Evolutionary conservation across 805 yeast species (phyloP).

Genomic region (Tetrapisispora arboricola): DNA sequence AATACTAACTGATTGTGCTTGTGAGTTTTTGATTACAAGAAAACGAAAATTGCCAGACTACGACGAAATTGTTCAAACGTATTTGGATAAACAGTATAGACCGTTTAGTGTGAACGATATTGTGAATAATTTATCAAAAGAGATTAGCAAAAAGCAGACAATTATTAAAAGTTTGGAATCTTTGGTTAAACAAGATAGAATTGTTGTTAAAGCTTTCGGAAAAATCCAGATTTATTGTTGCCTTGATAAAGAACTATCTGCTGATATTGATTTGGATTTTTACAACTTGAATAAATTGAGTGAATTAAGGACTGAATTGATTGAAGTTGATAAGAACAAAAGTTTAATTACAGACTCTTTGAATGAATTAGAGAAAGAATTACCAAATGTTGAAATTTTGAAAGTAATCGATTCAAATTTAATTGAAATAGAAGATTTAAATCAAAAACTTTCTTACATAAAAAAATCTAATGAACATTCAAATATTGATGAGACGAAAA

Average conservation of each 20-base stretch:
- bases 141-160: conserved; percentile 26
- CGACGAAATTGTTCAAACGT: conserved; percentile 28
- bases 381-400: conserved; percentile 11
- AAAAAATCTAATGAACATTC: neutral
- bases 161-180: conserved; percentile 29
- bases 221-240: conserved; percentile 36
- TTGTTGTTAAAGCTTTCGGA: conserved; percentile 35
- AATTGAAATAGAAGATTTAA: conserved; percentile 5
- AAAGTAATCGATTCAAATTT: conserved; percentile 4
- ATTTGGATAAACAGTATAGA: conserved; percentile 35
- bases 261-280: conserved; percentile 5
- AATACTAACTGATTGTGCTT: conserved; percentile 3
- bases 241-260: conserved; percentile 22
- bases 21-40: neutral
- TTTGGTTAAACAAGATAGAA: conserved; percentile 26
- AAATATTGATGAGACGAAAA: conserved; percentile 7
- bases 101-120: conserved; percentile 42
- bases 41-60: neutral
- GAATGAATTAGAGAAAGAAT: conserved; percentile 9
- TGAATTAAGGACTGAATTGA: conserved; percentile 18
- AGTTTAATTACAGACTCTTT: conserved; percentile 4
- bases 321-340: conserved; percentile 16
- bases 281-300: conserved; percentile 13
- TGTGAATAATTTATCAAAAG: conserved; percentile 35
- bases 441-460: conserved; percentile 6